Evolutionary conservation across 345 rosid genomes (phyloP).

Genomic region (Gossypium thurberi): DNA sequence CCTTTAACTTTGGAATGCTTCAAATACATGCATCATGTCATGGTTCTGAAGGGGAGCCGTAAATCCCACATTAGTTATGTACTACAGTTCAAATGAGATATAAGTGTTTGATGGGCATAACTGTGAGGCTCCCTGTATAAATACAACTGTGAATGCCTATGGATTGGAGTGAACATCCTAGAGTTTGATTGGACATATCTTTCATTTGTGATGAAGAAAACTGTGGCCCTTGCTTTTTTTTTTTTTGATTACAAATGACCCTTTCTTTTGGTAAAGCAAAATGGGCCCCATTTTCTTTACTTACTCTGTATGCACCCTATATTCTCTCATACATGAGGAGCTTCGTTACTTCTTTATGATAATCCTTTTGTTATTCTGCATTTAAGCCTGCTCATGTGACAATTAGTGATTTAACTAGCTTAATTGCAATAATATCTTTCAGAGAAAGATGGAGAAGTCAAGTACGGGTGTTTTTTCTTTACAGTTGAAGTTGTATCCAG

Average conservation of each 20-base stretch:
- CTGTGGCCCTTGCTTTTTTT: background rate
- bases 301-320: background rate
- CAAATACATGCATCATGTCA: background rate
- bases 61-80: background rate
- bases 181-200: background rate
- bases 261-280: background rate
- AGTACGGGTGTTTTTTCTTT: conserved; percentile 56
- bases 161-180: background rate
- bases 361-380: background rate
- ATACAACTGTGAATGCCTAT: background rate
- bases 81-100: background rate
- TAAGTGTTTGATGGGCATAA: no score
- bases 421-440: conserved; percentile 14
- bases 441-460: conserved; percentile 93
- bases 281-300: background rate
- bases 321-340: no score
- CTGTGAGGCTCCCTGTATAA: background rate
- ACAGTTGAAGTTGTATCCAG: conserved; percentile 71
- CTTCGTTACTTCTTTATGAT: no score
- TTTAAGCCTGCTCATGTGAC: background rate
- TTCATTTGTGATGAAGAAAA: background rate
- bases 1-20: background rate
- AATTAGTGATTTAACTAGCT: background rate
- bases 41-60: background rate
- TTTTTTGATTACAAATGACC: no score